Evolutionary conservation across 768 basidiomycete genomes (phyloP).

Genomic region (Amyloporia xantha): DNA sequence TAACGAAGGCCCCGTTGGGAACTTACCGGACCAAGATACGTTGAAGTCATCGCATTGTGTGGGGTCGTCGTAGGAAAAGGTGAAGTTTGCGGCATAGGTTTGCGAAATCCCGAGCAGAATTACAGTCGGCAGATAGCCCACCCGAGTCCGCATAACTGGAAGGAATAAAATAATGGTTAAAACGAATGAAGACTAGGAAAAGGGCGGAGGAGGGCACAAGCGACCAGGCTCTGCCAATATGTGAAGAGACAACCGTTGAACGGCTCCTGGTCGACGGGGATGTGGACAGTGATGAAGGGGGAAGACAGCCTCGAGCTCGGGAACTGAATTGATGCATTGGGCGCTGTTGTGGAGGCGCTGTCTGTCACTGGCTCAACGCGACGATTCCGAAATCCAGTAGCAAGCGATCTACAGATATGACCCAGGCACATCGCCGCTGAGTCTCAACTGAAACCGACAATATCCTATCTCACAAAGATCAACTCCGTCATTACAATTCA

Average conservation of each 20-base stretch:
- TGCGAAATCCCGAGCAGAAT: constrained; percentile 16
- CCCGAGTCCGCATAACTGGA: constrained; percentile 12
- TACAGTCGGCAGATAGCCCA: constrained; percentile 15
- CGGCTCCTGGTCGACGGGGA: not conserved
- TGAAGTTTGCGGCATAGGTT: constrained; percentile 28
- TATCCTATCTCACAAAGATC: too few species aligned
- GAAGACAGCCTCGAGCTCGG: not conserved
- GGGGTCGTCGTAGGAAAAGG: constrained; percentile 45
- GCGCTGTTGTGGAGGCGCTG: not conserved
- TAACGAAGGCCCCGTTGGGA: too few species aligned
- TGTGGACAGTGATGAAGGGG: not conserved
- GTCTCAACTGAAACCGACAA: too few species aligned
- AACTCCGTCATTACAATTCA: too few species aligned
- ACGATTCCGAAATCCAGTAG: too few species aligned
- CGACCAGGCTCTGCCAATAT: not conserved
- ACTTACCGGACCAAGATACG: constrained; percentile 59
- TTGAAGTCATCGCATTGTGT: constrained; percentile 57
- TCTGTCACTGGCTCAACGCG: too few species aligned
- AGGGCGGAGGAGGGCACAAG: not conserved
- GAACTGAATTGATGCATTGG: not conserved
- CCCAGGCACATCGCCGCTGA: not conserved
- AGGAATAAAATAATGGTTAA: not conserved
- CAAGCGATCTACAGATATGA: not conserved
- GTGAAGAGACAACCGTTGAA: not conserved
- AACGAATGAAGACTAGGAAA: not conserved